These are phyloP conservation scores for Ananas comosus DNA, from an alignment of 176 grass and related monocot species.

Conservation along the genomic window DNA sequence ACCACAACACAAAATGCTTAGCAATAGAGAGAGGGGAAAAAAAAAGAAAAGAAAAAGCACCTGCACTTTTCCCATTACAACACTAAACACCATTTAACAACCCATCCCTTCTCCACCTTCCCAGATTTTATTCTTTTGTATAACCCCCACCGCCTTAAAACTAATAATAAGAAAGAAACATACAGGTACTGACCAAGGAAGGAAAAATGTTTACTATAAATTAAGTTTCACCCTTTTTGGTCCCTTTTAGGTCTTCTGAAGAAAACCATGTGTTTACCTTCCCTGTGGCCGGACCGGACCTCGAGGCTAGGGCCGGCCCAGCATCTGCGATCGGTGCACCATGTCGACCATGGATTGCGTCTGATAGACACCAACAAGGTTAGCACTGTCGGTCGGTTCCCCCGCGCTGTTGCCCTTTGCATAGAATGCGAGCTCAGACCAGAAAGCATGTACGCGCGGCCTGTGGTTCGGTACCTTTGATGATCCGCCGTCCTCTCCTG, in stretches of 20 bases:
- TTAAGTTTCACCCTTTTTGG: neutral
- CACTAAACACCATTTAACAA: neutral
- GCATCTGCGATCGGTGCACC: slow-evolving; percentile 58
- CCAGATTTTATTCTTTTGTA: neutral
- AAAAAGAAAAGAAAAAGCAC: neutral
- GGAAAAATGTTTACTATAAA: neutral
- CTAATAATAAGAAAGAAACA: no score
- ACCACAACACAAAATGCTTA: no score
- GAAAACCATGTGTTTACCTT: no score
- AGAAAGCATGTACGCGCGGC: slow-evolving; percentile 41
- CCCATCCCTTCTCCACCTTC: neutral
- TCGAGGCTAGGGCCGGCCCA: slow-evolving; percentile 21
- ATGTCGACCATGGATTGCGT: slow-evolving; percentile 51
- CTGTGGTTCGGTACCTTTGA: slow-evolving; percentile 27
- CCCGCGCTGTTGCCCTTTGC: slow-evolving; percentile 42
- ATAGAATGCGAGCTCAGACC: slow-evolving; percentile 44
- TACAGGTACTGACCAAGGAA: neutral
- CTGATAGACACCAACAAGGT: slow-evolving; percentile 32
- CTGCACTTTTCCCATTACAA: neutral
- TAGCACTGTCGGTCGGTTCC: slow-evolving; percentile 26
- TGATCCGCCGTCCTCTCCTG: slow-evolving; percentile 27
- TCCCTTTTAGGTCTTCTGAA: neutral
- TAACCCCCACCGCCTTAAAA: neutral
- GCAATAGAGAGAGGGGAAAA: neutral
- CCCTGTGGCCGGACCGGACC: neutral